Percentiles rank a stretch among this genome's conserved stretches.
Conservation (phyloP, 495 filamentous ascomycete species). For the Neurospora sp. region DNA sequence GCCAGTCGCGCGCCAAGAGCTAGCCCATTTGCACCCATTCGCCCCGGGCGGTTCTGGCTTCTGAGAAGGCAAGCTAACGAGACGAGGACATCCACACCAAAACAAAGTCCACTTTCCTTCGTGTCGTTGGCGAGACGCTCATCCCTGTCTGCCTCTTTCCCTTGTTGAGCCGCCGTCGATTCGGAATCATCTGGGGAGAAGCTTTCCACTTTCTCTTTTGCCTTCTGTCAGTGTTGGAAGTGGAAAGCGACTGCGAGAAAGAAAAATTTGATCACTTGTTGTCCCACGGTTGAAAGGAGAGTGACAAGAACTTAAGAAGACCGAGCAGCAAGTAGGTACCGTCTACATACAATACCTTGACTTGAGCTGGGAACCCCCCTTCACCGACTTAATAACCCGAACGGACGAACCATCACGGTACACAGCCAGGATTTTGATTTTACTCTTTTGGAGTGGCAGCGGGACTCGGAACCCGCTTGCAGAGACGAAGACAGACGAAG, state of each 20-base stretch:
- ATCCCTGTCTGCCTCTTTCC: constrained; percentile 9
- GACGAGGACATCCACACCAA: not conserved
- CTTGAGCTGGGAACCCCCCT: not conserved
- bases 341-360: not conserved
- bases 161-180: not conserved
- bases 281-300: not conserved
- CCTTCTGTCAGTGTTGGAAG: not conserved
- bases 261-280: constrained; percentile 2
- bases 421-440: not conserved
- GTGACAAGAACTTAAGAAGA: not conserved
- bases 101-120: not conserved
- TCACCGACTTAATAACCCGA: not conserved
- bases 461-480: not conserved
- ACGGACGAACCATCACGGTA: not conserved
- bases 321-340: not conserved
- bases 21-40: constrained; percentile 5
- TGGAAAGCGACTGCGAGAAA: not conserved
- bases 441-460: not conserved
- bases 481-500: not conserved
- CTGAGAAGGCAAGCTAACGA: not conserved
- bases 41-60: not conserved
- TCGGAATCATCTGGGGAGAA: not conserved
- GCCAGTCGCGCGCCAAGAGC: constrained; percentile 16
- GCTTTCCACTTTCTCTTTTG: constrained; percentile 4
- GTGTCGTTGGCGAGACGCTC: not conserved